phyloP scores from a whole-genome alignment of 768 basidiomycete genomes.

The Phaffia tasmanica region DNA sequence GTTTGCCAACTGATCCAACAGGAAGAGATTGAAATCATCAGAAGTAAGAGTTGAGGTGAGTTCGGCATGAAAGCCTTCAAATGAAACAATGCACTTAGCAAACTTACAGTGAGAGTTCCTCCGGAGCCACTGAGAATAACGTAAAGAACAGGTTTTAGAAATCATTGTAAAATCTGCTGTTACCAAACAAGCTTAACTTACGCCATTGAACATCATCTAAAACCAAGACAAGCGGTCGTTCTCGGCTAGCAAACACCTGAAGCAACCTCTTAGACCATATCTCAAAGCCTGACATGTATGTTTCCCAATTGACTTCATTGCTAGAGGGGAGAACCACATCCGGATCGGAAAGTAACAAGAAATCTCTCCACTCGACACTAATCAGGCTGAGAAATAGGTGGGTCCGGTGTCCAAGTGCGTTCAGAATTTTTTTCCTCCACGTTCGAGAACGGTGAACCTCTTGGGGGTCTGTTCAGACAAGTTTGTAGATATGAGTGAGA shows the following conservation, averaged over 20 bases:
- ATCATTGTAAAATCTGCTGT: constrained; percentile 1
- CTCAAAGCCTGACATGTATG: too few relatives aligned
- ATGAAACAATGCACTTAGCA: too few relatives aligned
- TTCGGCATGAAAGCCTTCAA: too few relatives aligned
- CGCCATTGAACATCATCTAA: constrained; percentile 9
- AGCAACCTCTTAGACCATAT: constrained; percentile 7
- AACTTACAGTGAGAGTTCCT: constrained; percentile 20
- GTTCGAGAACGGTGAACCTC: constrained; percentile 26
- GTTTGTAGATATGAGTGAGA: too few relatives aligned
- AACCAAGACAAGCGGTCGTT: constrained; percentile 14
- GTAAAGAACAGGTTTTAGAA: too few relatives aligned
- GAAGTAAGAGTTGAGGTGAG: too few relatives aligned
- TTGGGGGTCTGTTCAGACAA: constrained; percentile 26
- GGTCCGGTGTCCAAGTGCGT: constrained; percentile 22
- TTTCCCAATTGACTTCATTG: neutral
- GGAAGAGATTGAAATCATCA: neutral
- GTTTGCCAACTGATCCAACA: constrained; percentile 19
- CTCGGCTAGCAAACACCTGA: constrained; percentile 14
- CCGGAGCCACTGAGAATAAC: constrained; percentile 20
- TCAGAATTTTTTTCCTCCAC: constrained; percentile 30
- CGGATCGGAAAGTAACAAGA: too few relatives aligned
- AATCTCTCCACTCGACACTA: too few relatives aligned
- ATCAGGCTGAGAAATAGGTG: neutral
- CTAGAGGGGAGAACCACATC: too few relatives aligned
- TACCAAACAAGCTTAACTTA: neutral